Conservation (phyloP, 2,329 filamentous ascomycete genomes). For the Decorospora gaudefroyi region DNA sequence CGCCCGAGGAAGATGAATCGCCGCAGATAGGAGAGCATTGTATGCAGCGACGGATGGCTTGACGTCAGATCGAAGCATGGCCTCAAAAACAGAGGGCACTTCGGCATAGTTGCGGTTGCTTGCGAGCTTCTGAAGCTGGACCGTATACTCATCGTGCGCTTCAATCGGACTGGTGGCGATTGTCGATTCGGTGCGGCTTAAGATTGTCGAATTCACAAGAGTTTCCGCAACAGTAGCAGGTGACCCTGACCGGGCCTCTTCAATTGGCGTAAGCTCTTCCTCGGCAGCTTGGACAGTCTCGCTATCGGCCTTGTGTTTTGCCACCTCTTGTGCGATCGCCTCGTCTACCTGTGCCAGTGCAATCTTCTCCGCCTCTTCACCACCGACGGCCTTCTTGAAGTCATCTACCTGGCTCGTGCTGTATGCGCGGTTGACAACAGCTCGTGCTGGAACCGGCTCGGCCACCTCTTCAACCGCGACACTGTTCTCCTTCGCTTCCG, state of each 20-base stretch:
- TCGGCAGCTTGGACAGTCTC: constrained; percentile 45
- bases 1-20: constrained; percentile 77
- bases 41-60: constrained; percentile 85
- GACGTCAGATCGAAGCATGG: constrained; percentile 80
- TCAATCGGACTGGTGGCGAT: constrained; percentile 65
- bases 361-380: constrained; percentile 54
- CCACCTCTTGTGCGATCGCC: constrained; percentile 77
- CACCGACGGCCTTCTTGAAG: constrained; percentile 59
- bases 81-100: constrained; percentile 88
- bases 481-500: constrained; percentile 47
- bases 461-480: constrained; percentile 38
- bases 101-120: constrained; percentile 76
- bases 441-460: constrained; percentile 36
- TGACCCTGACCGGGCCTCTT: constrained; percentile 40
- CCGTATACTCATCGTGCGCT: constrained; percentile 71
- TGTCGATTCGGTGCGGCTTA: constrained; percentile 49
- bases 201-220: constrained; percentile 32
- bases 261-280: constrained; percentile 36
- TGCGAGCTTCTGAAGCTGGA: constrained; percentile 76
- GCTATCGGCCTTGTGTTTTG: constrained; percentile 60
- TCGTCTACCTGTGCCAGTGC: constrained; percentile 83
- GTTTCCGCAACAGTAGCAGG: constrained; percentile 39
- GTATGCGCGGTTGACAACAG: constrained; percentile 55
- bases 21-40: constrained; percentile 84
- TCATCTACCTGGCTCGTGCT: constrained; percentile 64